Evolutionary conservation across 1,139 yeast genomes (phyloP).

Genomic region (Blastobotrys apis): DNA sequence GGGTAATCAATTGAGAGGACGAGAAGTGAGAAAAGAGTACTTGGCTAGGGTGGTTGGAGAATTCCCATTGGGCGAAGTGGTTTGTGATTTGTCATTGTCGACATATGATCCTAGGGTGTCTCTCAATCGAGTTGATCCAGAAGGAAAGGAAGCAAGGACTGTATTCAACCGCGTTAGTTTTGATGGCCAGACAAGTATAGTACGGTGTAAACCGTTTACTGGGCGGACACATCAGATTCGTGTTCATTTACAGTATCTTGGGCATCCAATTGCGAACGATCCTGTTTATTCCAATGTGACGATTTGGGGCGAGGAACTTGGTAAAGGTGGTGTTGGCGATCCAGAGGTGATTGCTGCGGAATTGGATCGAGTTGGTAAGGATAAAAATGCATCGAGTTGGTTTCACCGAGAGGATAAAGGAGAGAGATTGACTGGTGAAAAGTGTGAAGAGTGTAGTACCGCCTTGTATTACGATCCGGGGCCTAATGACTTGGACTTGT

Average conservation of each 20-base stretch:
- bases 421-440: constrained; percentile 53
- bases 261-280: constrained; percentile 91
- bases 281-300: constrained; percentile 69
- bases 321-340: constrained; percentile 50
- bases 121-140: constrained; percentile 61
- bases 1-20: constrained; percentile 67
- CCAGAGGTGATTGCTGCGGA: constrained; percentile 43
- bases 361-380: constrained; percentile 65
- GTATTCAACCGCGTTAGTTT: constrained; percentile 54
- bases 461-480: constrained; percentile 85
- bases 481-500: constrained; percentile 74
- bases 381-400: constrained; percentile 66
- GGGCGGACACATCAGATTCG: constrained; percentile 96
- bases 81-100: constrained; percentile 62
- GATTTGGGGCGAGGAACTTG: constrained; percentile 69
- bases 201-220: constrained; percentile 77
- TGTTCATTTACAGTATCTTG: constrained; percentile 82
- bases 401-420: constrained; percentile 43
- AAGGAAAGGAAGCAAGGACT: constrained; percentile 57
- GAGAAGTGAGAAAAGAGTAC: constrained; percentile 77
- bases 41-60: constrained; percentile 84
- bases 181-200: constrained; percentile 64
- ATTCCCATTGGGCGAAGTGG: constrained; percentile 54
- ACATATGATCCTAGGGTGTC: constrained; percentile 79
- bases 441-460: constrained; percentile 65